Evolutionary conservation across 2,329 filamentous ascomycete genomes (phyloP).

Genomic region (Claviceps citrina): DNA sequence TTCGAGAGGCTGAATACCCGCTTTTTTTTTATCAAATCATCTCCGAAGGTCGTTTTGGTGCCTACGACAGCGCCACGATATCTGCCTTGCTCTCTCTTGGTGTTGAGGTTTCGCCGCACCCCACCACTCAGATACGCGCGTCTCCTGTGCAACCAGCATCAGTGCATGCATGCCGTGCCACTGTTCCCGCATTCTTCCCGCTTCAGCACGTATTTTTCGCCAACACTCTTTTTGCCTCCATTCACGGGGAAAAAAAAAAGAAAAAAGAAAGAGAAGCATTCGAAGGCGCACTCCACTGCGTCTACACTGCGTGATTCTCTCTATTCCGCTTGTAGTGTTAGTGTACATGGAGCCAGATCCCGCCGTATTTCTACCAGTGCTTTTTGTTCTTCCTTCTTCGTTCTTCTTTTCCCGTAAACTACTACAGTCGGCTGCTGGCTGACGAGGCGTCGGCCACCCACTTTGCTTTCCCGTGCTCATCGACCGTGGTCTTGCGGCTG

Average conservation of each 20-base stretch:
- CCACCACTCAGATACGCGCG: too few relatives aligned
- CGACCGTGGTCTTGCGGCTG: constrained; percentile 40
- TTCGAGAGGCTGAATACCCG: background rate
- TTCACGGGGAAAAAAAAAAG: background rate
- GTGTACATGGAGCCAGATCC: background rate
- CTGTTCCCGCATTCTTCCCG: background rate
- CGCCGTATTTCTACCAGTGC: background rate
- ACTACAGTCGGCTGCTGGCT: constrained; percentile 20
- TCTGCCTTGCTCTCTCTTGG: too few relatives aligned
- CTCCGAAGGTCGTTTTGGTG: too few relatives aligned
- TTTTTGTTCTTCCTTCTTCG: background rate
- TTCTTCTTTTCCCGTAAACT: background rate
- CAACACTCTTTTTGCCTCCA: background rate
- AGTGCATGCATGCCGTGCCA: background rate
- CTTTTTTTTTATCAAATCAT: background rate
- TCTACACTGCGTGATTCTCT: background rate
- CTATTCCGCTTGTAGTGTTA: background rate
- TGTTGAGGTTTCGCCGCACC: too few relatives aligned
- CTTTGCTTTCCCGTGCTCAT: constrained; percentile 26
- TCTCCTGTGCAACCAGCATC: too few relatives aligned
- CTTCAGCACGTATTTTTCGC: background rate
- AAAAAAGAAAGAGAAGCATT: too few relatives aligned
- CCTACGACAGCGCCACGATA: too few relatives aligned
- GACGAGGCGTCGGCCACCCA: constrained; percentile 21
- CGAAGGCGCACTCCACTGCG: too few relatives aligned